Evolutionary conservation across 2,329 filamentous ascomycete genomes (phyloP).

Genomic region (Fusarium sp.): DNA sequence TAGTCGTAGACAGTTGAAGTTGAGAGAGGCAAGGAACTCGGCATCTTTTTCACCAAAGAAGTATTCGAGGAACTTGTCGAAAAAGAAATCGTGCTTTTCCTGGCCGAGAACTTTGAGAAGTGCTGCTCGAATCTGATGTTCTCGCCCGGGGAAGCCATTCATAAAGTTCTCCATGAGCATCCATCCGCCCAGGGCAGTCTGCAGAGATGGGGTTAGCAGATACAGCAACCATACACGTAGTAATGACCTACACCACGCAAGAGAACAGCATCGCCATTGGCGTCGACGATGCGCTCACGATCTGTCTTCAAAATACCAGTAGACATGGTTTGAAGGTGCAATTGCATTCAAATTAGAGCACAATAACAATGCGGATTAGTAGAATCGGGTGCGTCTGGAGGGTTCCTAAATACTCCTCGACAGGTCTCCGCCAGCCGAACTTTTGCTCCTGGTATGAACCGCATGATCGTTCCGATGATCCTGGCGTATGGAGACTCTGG

Average conservation of each 20-base stretch:
- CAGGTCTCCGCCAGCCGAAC: too few relatives aligned
- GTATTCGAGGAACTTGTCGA: conserved; percentile 68
- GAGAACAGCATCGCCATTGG: conserved; percentile 59
- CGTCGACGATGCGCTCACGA: conserved; percentile 57
- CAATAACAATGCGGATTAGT: too few relatives aligned
- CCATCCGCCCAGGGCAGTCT: conserved; percentile 50
- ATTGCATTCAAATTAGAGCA: too few relatives aligned
- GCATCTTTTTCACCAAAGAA: conserved; percentile 71
- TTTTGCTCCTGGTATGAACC: too few relatives aligned
- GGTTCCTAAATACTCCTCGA: too few relatives aligned
- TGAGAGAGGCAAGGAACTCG: conserved; percentile 66
- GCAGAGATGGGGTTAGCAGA: neutral
- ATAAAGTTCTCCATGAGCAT: conserved; percentile 72
- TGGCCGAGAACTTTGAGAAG: conserved; percentile 66
- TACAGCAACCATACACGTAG: neutral
- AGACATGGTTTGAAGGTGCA: conserved; percentile 5
- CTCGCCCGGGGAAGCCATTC: conserved; percentile 70
- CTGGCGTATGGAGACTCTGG: too few relatives aligned
- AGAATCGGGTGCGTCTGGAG: too few relatives aligned
- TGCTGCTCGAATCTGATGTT: conserved; percentile 66
- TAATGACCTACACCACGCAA: conserved; percentile 51
- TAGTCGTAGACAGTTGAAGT: conserved; percentile 69
- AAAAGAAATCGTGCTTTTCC: conserved; percentile 71
- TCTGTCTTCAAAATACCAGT: conserved; percentile 45
- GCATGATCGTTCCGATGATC: too few relatives aligned